These are phyloP conservation scores for Musa schizocarpa DNA, from an alignment of 176 grass and related monocot species.

Conservation along the genomic window DNA sequence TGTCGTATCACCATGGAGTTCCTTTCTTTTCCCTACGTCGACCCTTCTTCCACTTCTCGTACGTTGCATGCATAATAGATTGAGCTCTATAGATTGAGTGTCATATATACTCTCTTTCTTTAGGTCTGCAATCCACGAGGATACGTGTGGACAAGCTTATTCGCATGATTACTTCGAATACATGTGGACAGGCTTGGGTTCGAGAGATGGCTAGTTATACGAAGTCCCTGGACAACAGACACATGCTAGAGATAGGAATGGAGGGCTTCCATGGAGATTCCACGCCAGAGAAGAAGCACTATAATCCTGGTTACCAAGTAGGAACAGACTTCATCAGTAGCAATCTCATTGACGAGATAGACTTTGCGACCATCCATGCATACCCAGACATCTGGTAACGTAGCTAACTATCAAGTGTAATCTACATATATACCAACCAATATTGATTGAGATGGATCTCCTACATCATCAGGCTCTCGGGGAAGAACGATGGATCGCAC, in stretches of 20 bases:
- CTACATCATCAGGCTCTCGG: slow-evolving; percentile 15
- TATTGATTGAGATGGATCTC: no score
- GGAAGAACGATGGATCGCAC: slow-evolving; percentile 26
- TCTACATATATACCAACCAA: background rate
- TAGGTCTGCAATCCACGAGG: background rate
- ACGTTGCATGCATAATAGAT: background rate
- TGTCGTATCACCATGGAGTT: no score
- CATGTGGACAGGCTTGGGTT: slow-evolving; percentile 24
- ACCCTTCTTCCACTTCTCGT: background rate
- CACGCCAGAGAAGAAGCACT: slow-evolving; percentile 40
- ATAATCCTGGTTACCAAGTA: slow-evolving; percentile 47
- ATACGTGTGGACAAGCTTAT: background rate
- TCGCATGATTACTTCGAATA: background rate
- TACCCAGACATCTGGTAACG: slow-evolving; percentile 40
- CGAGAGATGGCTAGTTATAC: slow-evolving; percentile 37
- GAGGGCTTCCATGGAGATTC: slow-evolving; percentile 50
- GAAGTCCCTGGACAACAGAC: slow-evolving; percentile 33
- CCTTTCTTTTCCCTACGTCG: no score
- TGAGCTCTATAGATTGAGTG: background rate
- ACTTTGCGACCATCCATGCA: slow-evolving; percentile 43
- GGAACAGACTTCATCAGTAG: slow-evolving; percentile 41
- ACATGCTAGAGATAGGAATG: slow-evolving; percentile 42
- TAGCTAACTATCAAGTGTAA: background rate
- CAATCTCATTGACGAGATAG: slow-evolving; percentile 41
- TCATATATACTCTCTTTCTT: background rate